These are phyloP conservation scores for Psilocybe azurescens DNA, from an alignment of 768 basidiomycete genomes.

Conservation along the genomic window DNA sequence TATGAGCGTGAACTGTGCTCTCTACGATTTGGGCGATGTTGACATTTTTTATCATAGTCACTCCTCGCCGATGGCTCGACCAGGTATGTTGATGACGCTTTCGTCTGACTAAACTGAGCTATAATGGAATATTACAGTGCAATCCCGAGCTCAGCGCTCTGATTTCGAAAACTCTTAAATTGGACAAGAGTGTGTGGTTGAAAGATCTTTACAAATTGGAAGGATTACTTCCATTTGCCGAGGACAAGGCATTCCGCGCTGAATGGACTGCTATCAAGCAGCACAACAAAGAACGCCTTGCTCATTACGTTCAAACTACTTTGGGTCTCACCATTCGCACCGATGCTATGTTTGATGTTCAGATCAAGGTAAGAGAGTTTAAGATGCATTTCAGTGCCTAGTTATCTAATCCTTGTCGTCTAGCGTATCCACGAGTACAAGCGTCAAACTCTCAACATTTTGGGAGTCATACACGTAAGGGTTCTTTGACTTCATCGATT, in stretches of 20 bases:
- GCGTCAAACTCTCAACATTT: conserved; percentile 94
- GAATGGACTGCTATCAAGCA: conserved; percentile 88
- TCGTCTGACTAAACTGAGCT: background rate
- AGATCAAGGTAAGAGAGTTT: conserved; percentile 68
- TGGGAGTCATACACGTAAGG: conserved; percentile 84
- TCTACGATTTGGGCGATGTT: background rate
- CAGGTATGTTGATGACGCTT: conserved; percentile 44
- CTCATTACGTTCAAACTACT: conserved; percentile 72
- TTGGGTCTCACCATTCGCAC: conserved; percentile 77
- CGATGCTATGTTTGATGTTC: conserved; percentile 88
- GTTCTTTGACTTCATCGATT: background rate
- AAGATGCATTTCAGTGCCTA: background rate
- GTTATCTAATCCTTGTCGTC: background rate
- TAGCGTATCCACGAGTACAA: conserved; percentile 94
- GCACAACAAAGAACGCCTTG: conserved; percentile 89
- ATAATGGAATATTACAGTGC: conserved; percentile 50
- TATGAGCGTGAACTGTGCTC: background rate
- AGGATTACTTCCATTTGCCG: conserved; percentile 72
- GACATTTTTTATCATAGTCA: conserved; percentile 52
- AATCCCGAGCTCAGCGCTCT: conserved; percentile 88
- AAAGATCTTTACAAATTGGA: conserved; percentile 83
- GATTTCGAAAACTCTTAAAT: conserved; percentile 80
- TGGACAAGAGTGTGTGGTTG: conserved; percentile 82
- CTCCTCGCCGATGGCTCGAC: conserved; percentile 92
- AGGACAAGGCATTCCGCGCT: conserved; percentile 76